Evolutionary conservation across 306 rosid genomes (phyloP), one percentile per base, ranked within the genome.

Genomic region (Vigna angularis): DNA sequence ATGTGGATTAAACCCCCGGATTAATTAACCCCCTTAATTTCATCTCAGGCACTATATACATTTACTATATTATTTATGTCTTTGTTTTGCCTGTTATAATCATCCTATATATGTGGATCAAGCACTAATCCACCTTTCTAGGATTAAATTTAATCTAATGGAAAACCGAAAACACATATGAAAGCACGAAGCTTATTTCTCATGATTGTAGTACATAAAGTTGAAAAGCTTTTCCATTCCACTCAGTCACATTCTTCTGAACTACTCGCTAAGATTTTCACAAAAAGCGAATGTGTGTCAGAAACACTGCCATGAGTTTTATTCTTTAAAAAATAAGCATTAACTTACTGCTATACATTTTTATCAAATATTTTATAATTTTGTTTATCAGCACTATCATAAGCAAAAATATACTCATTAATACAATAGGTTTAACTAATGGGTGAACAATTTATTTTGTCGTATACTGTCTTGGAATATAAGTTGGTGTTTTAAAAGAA

Each of bases 121-220:
- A 53, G 65, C 82, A 82, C 85, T 62, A 13, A 75, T 75, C 51
- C 12, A 45, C 55, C 77, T 67, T 77, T 67, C 11, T 10, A 9
- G 34, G 28, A 55, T 67, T 67, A 77, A 77, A 78, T 45, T 70
- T 78, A 34, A 40, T 62, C 32, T 71, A 51, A 71, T 12, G 53
- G 47, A 18, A 52, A 34, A 34, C 9, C 13, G 7, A 55, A 9
- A 71, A 71, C 75, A 71, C 75, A 32, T 71, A 2, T 10, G 75
- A 70, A 70, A 30, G 34, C 74, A 3, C 10, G 61, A 30, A 28
- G 34, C 47, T 26, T 26, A 9, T 49, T 26, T 8, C 15, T 52
- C 66, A 26, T 56, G 62, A 56, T 7, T 38, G 53, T 72, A 20
- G 17, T 56, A 15, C 50, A 45, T 38, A 44, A 36, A 40, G 77